Conservation (phyloP, 129 eudicot species). For the Ambrosia trifida region DNA sequence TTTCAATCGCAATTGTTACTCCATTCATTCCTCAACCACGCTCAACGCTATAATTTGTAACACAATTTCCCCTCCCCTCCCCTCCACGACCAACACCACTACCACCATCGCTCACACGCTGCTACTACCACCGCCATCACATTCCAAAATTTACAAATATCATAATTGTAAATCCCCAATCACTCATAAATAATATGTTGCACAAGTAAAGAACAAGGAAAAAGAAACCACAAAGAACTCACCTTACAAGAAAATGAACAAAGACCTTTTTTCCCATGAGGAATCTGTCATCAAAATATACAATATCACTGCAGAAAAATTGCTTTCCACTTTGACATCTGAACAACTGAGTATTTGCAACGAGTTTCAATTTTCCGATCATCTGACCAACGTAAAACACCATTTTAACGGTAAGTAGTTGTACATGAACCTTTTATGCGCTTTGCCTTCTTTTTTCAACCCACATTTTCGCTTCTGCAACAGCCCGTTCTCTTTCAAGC, state of each 20-base stretch:
- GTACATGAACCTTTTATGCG: conserved; percentile 40
- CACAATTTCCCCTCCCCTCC: no score
- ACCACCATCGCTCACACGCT: no score
- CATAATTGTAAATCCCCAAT: no score
- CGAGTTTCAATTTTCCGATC: background rate
- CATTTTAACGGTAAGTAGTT: conserved; percentile 8
- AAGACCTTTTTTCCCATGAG: background rate
- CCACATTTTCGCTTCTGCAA: conserved; percentile 99
- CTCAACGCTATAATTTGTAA: no score
- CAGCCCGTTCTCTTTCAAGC: conserved; percentile 86
- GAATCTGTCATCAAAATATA: conserved; percentile 15
- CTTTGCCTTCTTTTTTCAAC: conserved; percentile 78
- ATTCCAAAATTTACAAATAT: no score
- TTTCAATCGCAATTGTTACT: no score
- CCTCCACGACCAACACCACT: no score
- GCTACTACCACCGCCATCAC: no score
- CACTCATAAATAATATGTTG: no score
- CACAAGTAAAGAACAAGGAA: background rate
- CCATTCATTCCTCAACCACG: no score
- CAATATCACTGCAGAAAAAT: conserved; percentile 20
- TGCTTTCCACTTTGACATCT: background rate
- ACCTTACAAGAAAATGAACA: background rate
- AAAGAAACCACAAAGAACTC: background rate
- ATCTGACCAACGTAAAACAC: conserved; percentile 2
- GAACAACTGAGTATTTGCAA: background rate